Conservation (phyloP, 1,284 basidiomycete genomes). For the Heterobasidion parviporum region DNA sequence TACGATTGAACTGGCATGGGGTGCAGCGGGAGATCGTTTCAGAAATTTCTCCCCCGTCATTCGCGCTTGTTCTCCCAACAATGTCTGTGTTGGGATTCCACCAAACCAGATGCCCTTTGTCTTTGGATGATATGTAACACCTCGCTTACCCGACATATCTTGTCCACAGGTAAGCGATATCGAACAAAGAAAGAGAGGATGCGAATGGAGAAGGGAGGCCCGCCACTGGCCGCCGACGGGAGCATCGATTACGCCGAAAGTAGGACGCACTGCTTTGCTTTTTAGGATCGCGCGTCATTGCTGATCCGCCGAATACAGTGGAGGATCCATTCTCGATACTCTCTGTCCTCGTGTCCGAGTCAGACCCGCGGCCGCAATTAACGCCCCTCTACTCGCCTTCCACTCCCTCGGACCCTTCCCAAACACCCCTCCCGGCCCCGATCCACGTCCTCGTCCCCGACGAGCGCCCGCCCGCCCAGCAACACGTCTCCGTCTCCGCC, state of each 20-base stretch:
- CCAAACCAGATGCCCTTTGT: too few species aligned
- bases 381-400: conserved; percentile 44
- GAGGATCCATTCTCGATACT: conserved; percentile 70
- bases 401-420: conserved; percentile 14
- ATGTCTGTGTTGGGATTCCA: neutral
- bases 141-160: neutral
- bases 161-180: conserved; percentile 57
- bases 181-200: conserved; percentile 72
- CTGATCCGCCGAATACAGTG: conserved; percentile 34
- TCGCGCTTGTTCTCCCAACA: neutral
- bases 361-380: conserved; percentile 42
- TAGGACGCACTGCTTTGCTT: conserved; percentile 24
- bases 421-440: conserved; percentile 19
- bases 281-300: conserved; percentile 1
- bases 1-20: too few species aligned
- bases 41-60: too few species aligned
- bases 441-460: conserved; percentile 17
- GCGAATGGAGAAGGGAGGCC: conserved; percentile 63
- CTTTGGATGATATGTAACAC: too few species aligned
- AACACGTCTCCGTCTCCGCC: neutral
- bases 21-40: too few species aligned
- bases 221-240: conserved; percentile 57
- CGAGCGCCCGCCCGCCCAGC: conserved; percentile 2
- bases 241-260: conserved; percentile 68
- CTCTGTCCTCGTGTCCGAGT: conserved; percentile 52